phyloP scores from a whole-genome alignment of 2,329 filamentous ascomycete genomes.

The Acarospora socialis region DNA sequence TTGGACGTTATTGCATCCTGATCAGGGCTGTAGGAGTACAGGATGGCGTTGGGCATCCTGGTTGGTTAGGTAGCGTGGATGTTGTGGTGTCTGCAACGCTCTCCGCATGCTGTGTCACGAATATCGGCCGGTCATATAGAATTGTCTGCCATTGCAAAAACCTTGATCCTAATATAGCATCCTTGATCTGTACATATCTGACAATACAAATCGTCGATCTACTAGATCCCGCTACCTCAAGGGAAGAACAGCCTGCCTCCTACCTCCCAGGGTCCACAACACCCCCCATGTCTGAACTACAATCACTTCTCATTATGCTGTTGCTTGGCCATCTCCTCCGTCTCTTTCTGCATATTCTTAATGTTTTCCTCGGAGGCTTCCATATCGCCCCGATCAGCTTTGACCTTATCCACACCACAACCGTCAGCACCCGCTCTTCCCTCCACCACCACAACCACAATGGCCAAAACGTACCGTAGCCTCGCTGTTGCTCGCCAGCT shows the following conservation, averaged over 20 bases:
- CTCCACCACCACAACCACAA: not conserved
- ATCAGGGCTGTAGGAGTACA: no score
- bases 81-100: no score
- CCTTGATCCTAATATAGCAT: no score
- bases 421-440: conserved; percentile 13
- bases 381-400: conserved; percentile 44
- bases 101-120: no score
- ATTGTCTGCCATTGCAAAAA: no score
- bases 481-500: conserved; percentile 66
- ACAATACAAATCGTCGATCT: no score
- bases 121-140: no score
- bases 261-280: not conserved
- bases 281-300: not conserved
- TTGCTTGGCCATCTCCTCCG: conserved; percentile 37
- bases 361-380: conserved; percentile 31
- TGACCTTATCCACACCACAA: conserved; percentile 26
- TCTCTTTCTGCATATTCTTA: conserved; percentile 42
- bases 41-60: no score
- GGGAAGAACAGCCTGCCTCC: not conserved
- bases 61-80: no score
- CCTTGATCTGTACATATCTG: no score
- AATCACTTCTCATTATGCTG: conserved; percentile 10
- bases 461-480: conserved; percentile 44
- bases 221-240: no score
- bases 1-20: no score